Evolutionary conservation across 2,329 filamentous ascomycete species (phyloP).

Genomic region (Diaporthe sp.): DNA sequence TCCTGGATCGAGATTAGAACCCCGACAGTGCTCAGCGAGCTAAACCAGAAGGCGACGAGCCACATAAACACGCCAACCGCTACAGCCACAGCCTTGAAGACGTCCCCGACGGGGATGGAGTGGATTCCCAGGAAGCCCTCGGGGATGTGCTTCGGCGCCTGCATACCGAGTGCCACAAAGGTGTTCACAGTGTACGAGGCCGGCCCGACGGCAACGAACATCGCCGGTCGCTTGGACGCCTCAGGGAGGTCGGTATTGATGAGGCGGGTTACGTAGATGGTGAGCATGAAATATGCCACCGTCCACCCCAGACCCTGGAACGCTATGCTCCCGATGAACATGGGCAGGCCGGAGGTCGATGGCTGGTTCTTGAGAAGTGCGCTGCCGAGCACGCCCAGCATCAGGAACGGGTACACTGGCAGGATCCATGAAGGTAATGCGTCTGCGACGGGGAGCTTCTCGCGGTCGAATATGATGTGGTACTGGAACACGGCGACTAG

Average conservation of each 20-base stretch:
- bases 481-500: conserved; percentile 51
- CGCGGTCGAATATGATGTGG: conserved; percentile 48
- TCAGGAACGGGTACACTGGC: conserved; percentile 68
- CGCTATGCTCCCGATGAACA: conserved; percentile 64
- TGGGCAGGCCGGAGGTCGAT: conserved; percentile 59
- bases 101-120: conserved; percentile 47
- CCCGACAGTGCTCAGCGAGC: conserved; percentile 56
- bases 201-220: conserved; percentile 69
- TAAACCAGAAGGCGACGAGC: conserved; percentile 69
- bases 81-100: conserved; percentile 61
- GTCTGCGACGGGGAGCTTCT: conserved; percentile 61
- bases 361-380: conserved; percentile 63
- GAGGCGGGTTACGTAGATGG: conserved; percentile 64
- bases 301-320: conserved; percentile 68
- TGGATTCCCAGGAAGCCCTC: conserved; percentile 47
- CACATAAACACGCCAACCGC: conserved; percentile 64
- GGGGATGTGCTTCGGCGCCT: conserved; percentile 44
- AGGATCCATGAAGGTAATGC: conserved; percentile 70
- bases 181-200: conserved; percentile 61
- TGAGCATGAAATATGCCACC: conserved; percentile 66
- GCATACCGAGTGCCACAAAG: conserved; percentile 62
- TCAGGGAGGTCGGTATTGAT: conserved; percentile 64
- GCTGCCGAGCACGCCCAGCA: conserved; percentile 65
- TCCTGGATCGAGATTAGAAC: conserved; percentile 52
- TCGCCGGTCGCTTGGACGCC: conserved; percentile 62